Evolutionary conservation across 257 asterid genomes (phyloP).

Genomic region (Orobanche coerulescens): DNA sequence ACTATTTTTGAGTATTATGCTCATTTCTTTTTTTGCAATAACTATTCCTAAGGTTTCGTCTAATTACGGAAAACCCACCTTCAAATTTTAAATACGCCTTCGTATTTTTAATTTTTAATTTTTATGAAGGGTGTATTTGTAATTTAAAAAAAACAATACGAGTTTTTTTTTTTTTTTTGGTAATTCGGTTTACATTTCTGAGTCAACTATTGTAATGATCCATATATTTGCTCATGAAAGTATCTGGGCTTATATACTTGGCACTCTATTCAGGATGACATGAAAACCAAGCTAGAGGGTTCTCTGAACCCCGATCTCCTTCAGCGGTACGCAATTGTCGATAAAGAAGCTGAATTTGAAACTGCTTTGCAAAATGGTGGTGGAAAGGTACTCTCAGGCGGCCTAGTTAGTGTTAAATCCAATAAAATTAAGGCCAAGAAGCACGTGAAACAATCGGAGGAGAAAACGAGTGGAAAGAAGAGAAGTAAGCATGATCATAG

Average conservation of each 20-base stretch:
- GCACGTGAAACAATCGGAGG: constrained; percentile 22
- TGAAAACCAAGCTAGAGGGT: constrained; percentile 42
- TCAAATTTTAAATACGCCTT: too few relatives aligned
- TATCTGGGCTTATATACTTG: constrained; percentile 5
- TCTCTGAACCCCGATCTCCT: constrained; percentile 52
- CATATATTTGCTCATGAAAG: too few relatives aligned
- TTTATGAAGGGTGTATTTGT: too few relatives aligned
- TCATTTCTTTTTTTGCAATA: not conserved
- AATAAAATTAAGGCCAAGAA: constrained; percentile 32
- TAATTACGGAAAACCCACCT: too few relatives aligned
- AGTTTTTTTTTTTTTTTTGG: too few relatives aligned
- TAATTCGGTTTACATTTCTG: too few relatives aligned
- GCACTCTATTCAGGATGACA: constrained; percentile 37
- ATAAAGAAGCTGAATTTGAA: constrained; percentile 64
- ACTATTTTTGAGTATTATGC: not conserved
- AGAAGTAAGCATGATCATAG: constrained; percentile 43
- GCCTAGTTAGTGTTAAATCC: constrained; percentile 63
- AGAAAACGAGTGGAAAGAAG: constrained; percentile 37
- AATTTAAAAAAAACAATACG: too few relatives aligned
- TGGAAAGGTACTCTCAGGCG: constrained; percentile 41
- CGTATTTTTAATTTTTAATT: too few relatives aligned
- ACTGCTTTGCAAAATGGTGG: constrained; percentile 56
- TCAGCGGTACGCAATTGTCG: constrained; percentile 61
- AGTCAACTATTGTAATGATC: too few relatives aligned
- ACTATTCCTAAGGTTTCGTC: not conserved